Conservation (phyloP, 1,284 basidiomycete genomes). For the Phaffia rhodozyma region DNA sequence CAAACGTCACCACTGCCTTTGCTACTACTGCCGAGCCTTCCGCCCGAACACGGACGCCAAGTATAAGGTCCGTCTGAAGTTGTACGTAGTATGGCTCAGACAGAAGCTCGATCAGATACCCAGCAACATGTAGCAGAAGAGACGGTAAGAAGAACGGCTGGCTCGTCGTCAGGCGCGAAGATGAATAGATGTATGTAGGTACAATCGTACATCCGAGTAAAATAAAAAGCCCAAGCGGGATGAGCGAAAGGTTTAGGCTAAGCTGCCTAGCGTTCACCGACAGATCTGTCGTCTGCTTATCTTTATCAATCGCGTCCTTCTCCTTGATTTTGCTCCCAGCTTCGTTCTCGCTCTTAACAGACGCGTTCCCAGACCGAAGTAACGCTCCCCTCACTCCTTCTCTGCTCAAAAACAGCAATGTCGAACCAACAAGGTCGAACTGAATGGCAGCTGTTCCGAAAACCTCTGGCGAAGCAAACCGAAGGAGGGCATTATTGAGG, state of each 20-base stretch:
- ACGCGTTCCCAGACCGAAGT: slow-evolving; percentile 34
- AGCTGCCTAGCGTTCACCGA: slow-evolving; percentile 24
- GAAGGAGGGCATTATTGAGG: slow-evolving; percentile 76
- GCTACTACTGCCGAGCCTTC: slow-evolving; percentile 69
- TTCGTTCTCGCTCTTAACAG: not conserved
- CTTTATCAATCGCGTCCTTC: slow-evolving; percentile 16
- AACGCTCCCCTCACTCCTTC: slow-evolving; percentile 82
- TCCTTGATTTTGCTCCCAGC: not conserved
- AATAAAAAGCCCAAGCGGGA: slow-evolving; percentile 50
- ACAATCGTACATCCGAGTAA: slow-evolving; percentile 42
- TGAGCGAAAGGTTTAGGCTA: slow-evolving; percentile 43
- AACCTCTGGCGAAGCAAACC: slow-evolving; percentile 69
- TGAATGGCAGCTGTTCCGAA: slow-evolving; percentile 79
- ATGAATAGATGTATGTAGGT: slow-evolving; percentile 43
- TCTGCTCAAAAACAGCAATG: slow-evolving; percentile 79
- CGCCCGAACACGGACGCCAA: slow-evolving; percentile 58
- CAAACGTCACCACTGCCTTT: slow-evolving; percentile 59
- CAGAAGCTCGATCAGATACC: slow-evolving; percentile 61
- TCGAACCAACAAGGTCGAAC: slow-evolving; percentile 73
- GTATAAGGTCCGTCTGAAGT: slow-evolving; percentile 54
- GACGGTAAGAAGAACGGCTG: slow-evolving; percentile 56
- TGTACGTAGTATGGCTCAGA: slow-evolving; percentile 74
- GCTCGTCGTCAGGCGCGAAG: slow-evolving; percentile 41
- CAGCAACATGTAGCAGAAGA: slow-evolving; percentile 55
- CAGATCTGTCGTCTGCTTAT: slow-evolving; percentile 13